Evolutionary conservation across 2,329 filamentous ascomycete genomes (phyloP), one percentile per base, ranked within the genome.

Genomic region (Tolypocladium ophioglossoides): DNA sequence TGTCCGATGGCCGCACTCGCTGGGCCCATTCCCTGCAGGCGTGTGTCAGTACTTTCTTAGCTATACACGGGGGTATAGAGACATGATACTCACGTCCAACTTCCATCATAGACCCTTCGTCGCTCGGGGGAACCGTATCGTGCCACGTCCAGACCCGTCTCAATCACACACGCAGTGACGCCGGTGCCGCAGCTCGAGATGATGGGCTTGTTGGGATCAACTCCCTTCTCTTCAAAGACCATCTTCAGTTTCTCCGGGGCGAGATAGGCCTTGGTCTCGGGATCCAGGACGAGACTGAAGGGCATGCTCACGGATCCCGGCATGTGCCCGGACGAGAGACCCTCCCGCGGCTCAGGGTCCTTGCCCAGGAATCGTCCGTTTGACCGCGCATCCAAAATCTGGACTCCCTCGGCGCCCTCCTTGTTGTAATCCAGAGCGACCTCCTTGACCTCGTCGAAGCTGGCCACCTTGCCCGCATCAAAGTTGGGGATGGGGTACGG

Each of bases 121-220:
- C 81, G 80, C 57, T 84, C 79, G 0, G 80, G 71, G 4, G 81
- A 75, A 2, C 87, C 88, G 65, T 84, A 91, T 1, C 84, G 85
- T 24, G 91, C 89, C 69, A 90, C 84, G 34, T 82, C 83, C 53
- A 99, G 73, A 2, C 91, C 94, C 39, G 91, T 86, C 66, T 99
- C 94, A 44, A 99, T 83, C 46, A 96, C 82, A 20, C 89, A 89
- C 9, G 94, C 94, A 12, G 91, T 97, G 52, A 99, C 92, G 37
- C 94, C 94, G 8, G 91, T 96, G 14, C 94, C 94, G 64, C 94
- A 99, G 63, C 82, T 92, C 51, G 84, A 87, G 62, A 97, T 86
- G 60, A 96, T 88, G 4, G 91, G 87, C 68, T 86, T 90, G 32
- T 78, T 76, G 0, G 87, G 83, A 66, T 96, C 85, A 10, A 99